Percentiles rank a stretch among this genome's conserved stretches.
phyloP scores from a whole-genome alignment of 2,329 filamentous ascomycete genomes.

The Aspergillus aculeatus region DNA sequence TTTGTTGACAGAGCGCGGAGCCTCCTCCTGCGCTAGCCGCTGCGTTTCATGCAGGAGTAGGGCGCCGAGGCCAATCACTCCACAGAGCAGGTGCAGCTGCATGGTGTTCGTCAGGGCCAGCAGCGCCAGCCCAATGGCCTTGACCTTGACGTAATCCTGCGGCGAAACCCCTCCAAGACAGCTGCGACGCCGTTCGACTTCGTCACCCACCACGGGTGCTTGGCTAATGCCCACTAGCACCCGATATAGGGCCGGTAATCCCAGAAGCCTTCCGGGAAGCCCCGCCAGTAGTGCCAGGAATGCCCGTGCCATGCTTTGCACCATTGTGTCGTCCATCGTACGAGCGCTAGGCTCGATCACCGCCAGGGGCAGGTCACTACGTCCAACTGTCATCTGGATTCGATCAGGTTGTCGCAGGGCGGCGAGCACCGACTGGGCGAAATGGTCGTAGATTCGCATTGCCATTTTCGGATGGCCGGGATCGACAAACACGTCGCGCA shows the following conservation, averaged over 20 bases:
- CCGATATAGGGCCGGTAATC: conserved; percentile 35
- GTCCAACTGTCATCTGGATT: conserved; percentile 37
- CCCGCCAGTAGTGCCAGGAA: conserved; percentile 38
- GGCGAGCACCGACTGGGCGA: conserved; percentile 39
- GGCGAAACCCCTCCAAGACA: conserved; percentile 23
- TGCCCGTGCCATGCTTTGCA: conserved; percentile 31
- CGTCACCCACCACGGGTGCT: conserved; percentile 17
- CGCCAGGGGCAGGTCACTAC: conserved; percentile 32
- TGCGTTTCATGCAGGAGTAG: conserved; percentile 31
- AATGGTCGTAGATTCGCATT: conserved; percentile 40
- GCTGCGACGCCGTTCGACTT: conserved; percentile 18
- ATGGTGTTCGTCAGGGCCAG: conserved; percentile 38
- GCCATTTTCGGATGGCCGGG: conserved; percentile 36
- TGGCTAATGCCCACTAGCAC: conserved; percentile 32
- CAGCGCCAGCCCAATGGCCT: conserved; percentile 39
- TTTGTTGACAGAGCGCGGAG: conserved; percentile 9
- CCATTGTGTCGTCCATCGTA: conserved; percentile 12
- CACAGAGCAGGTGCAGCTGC: conserved; percentile 43
- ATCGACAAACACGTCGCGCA: conserved; percentile 36
- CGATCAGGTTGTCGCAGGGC: conserved; percentile 35
- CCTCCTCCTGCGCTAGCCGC: conserved; percentile 19
- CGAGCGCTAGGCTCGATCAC: conserved; percentile 13
- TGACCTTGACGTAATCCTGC: conserved; percentile 24
- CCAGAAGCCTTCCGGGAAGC: conserved; percentile 41
- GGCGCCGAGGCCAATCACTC: conserved; percentile 39